Percentiles rank a stretch among this genome's conserved stretches.
phyloP scores from a whole-genome alignment of 1,284 basidiomycete species.

The Exobasidium cylindrosporum region DNA sequence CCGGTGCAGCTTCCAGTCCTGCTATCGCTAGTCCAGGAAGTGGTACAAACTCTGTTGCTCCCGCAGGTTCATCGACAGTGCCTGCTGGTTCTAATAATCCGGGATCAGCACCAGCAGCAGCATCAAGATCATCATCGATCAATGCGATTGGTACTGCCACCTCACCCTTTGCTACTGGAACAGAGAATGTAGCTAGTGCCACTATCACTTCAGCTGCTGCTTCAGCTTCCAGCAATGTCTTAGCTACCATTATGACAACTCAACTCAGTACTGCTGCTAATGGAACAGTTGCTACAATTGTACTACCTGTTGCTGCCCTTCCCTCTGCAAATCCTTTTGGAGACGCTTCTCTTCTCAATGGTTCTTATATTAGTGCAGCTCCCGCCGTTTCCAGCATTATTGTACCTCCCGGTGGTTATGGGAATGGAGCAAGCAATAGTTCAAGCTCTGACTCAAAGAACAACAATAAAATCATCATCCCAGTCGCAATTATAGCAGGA shows the following conservation, averaged over 20 bases:
- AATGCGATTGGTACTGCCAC: too few species aligned
- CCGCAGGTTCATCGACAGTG: neutral
- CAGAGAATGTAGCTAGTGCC: neutral
- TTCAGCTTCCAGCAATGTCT: neutral
- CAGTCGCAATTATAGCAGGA: neutral
- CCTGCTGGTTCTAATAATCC: neutral
- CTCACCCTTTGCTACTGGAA: neutral
- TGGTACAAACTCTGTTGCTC: neutral
- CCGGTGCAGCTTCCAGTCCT: neutral
- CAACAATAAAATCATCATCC: slow-evolving; percentile 1
- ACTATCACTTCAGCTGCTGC: neutral
- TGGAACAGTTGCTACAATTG: neutral
- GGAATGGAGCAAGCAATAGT: neutral
- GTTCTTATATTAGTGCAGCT: neutral
- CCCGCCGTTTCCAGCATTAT: neutral
- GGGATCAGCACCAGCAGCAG: neutral
- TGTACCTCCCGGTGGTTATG: neutral
- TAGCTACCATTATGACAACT: neutral
- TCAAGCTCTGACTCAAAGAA: neutral
- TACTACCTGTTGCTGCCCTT: neutral
- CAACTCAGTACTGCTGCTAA: neutral
- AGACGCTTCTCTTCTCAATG: neutral
- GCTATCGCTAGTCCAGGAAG: too few species aligned
- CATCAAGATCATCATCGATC: too few species aligned
- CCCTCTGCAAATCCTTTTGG: slow-evolving; percentile 1